Evolutionary conservation across 208 protist genomes (phyloP), one percentile per base, ranked within the genome.

Genomic region (Leishmania turanica): DNA sequence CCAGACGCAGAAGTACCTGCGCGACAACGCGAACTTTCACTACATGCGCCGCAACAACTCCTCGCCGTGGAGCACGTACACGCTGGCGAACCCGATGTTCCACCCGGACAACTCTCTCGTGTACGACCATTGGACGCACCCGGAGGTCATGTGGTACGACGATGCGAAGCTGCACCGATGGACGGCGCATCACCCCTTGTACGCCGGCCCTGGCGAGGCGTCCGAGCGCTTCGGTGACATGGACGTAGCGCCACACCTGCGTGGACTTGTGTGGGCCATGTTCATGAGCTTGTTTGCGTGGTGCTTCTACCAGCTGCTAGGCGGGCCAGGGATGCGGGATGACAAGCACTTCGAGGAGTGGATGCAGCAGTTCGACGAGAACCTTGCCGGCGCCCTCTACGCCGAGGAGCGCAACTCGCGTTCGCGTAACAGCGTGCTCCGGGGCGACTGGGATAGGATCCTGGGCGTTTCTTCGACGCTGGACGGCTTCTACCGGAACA

Each of bases 51-150:
- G 90, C 72, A 96, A 97, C 87, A 95, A 95, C 78, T 49, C 82
- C 79, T 96, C 91, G 24, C 95, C 95, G 56, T 94, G 90, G 92
- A 92, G 87, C 75, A 96, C 91, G 53, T 93, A 90, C 81, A 96
- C 92, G 1, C 87, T 97, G 2, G 90, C 93, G 2, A 96, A 97
- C 84, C 93, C 92, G 3, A 93, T 97, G 88, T 96, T 96, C 79
- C 95, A 97, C 79, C 95, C 95, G 0, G 95, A 97, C 81, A 92
- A 92, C 82, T 93, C 91, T 42, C 93, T 91, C 75, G 95, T 97
- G 71, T 97, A 97, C 83, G 95, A 97, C 76, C 95, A 97, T 89
- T 97, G 95, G 93, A 97, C 95, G 65, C 95, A 96, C 85, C 90
- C 95, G 17, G 92, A 97, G 85, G 95, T 97, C 79, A 90, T 96